Conservation (phyloP, 441 rosid genomes). For the Adansonia grandidieri region DNA sequence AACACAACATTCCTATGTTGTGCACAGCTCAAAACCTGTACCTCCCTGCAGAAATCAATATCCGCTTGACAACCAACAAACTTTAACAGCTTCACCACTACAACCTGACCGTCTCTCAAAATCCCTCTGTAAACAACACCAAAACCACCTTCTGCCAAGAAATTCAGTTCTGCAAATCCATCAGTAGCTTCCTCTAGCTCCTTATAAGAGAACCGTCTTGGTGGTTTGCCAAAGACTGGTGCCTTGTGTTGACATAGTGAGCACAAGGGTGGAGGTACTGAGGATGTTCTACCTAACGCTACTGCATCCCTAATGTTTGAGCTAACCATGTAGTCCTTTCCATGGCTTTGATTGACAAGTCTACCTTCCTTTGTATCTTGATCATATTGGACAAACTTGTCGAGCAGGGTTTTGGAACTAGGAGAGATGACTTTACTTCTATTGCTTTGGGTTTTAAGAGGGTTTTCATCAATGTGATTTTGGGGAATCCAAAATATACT, state of each 20-base stretch:
- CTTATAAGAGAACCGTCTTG: constrained; percentile 54
- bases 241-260: constrained; percentile 69
- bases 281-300: constrained; percentile 57
- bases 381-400: constrained; percentile 58
- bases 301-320: constrained; percentile 49
- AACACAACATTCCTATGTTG: constrained; percentile 74
- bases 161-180: constrained; percentile 60
- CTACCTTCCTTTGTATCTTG: constrained; percentile 34
- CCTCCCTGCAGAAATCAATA: constrained; percentile 73
- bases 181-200: constrained; percentile 63
- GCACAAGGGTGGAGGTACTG: constrained; percentile 73
- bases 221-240: constrained; percentile 71
- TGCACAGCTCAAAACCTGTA: constrained; percentile 70
- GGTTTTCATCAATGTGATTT: constrained; percentile 42
- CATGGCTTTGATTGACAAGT: constrained; percentile 35
- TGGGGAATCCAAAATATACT: constrained; percentile 53
- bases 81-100: constrained; percentile 67
- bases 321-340: constrained; percentile 31
- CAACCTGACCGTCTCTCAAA: constrained; percentile 60
- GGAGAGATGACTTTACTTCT: constrained; percentile 31
- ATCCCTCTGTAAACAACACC: constrained; percentile 61
- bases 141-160: constrained; percentile 67
- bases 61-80: constrained; percentile 52
- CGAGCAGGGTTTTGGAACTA: constrained; percentile 46
- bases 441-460: constrained; percentile 21